Evolutionary conservation across 164 flowering plant genomes (phyloP).

Genomic region (Macadamia tetraphylla): DNA sequence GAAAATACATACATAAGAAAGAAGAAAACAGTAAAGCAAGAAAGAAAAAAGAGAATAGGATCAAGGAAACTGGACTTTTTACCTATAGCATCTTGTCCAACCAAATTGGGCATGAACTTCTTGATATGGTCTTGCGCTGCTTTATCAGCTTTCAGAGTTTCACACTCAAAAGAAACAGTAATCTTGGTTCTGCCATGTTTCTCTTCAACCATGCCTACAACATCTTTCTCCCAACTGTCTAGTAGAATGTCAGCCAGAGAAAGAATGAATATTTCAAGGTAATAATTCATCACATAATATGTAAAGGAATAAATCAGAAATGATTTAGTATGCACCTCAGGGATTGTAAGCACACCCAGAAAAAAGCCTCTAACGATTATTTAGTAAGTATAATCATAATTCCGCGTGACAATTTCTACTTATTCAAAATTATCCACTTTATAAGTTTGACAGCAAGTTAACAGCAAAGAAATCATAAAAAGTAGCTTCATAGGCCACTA

Average conservation of each 20-base stretch:
- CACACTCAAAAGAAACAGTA: constrained; percentile 69
- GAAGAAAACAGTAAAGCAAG: too few species aligned
- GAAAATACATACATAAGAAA: too few species aligned
- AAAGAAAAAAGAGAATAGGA: too few species aligned
- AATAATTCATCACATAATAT: neutral
- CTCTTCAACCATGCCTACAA: constrained; percentile 69
- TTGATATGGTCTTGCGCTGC: constrained; percentile 90
- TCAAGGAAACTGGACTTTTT: constrained; percentile 10
- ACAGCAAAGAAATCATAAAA: neutral
- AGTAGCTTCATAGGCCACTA: neutral
- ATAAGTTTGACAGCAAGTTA: neutral
- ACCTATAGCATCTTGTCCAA: constrained; percentile 89
- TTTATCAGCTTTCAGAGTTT: constrained; percentile 81
- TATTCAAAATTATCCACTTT: neutral
- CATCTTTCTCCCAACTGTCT: constrained; percentile 82
- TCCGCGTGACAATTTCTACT: too few species aligned
- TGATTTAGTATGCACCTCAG: too few species aligned
- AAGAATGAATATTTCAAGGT: too few species aligned
- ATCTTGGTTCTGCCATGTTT: constrained; percentile 48
- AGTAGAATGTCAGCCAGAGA: neutral
- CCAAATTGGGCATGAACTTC: constrained; percentile 83
- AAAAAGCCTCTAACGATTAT: neutral
- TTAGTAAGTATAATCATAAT: too few species aligned
- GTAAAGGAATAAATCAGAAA: neutral
- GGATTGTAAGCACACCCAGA: neutral